phyloP scores from a whole-genome alignment of 2,329 filamentous ascomycete genomes.

The Calonectria honghensis region DNA sequence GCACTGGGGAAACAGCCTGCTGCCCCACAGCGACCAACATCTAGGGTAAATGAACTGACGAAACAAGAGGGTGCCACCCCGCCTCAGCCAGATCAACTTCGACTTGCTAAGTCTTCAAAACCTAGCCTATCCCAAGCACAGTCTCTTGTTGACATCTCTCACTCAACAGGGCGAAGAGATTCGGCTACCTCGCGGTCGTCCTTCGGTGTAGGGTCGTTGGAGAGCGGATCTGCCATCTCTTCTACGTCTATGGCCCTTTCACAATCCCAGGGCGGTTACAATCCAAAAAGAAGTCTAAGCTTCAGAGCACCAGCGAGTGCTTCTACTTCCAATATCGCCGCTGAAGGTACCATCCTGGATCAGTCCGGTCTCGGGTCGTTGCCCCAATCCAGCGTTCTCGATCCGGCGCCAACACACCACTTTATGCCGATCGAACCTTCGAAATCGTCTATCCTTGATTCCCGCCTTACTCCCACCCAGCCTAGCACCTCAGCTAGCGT shows the following conservation, averaged over 20 bases:
- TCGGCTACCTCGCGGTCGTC: slow-evolving; percentile 51
- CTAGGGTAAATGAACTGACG: slow-evolving; percentile 41
- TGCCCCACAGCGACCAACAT: slow-evolving; percentile 43
- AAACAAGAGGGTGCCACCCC: slow-evolving; percentile 34
- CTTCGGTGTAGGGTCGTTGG: slow-evolving; percentile 49
- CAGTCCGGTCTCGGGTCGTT: slow-evolving; percentile 58
- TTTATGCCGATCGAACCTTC: slow-evolving; percentile 50
- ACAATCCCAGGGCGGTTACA: slow-evolving; percentile 57
- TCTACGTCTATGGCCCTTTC: slow-evolving; percentile 57
- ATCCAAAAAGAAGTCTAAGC: slow-evolving; percentile 36
- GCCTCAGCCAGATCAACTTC: slow-evolving; percentile 39
- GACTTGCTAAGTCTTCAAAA: slow-evolving; percentile 41
- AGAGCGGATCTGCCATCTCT: slow-evolving; percentile 46
- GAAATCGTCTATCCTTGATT: slow-evolving; percentile 57
- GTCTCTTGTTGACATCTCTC: slow-evolving; percentile 52
- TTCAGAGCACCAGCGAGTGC: slow-evolving; percentile 53
- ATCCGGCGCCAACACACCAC: slow-evolving; percentile 50
- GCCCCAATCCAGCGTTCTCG: slow-evolving; percentile 54
- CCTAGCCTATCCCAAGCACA: slow-evolving; percentile 49
- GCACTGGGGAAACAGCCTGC: slow-evolving; percentile 69
- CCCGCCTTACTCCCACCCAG: slow-evolving; percentile 69
- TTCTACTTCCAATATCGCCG: slow-evolving; percentile 64
- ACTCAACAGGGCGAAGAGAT: slow-evolving; percentile 46
- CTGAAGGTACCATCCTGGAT: slow-evolving; percentile 67
- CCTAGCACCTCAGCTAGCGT: slow-evolving; percentile 67